These are phyloP conservation scores for Pilasporangium apinafurcum DNA, from an alignment of 352 stramenopile species.

Conservation along the genomic window DNA sequence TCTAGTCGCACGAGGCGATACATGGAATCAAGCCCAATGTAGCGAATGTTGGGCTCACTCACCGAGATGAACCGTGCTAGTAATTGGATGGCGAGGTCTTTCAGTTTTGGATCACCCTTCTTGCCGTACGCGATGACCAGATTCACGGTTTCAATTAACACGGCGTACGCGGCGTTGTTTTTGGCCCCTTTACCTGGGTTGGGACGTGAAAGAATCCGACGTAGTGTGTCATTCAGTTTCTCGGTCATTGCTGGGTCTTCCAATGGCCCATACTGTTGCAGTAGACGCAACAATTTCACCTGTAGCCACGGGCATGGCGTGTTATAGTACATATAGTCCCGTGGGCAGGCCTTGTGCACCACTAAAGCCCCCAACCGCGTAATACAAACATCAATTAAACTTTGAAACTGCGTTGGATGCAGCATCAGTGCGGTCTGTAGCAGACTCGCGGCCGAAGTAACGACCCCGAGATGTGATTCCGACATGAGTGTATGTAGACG, in stretches of 20 bases:
- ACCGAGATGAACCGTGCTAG: slow-evolving; percentile 97
- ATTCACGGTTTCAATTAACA: slow-evolving; percentile 98
- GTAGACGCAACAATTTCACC: slow-evolving; percentile 88
- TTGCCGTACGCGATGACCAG: slow-evolving; percentile 94
- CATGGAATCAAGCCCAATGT: slow-evolving; percentile 96
- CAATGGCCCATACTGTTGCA: slow-evolving; percentile 89
- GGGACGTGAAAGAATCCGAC: slow-evolving; percentile 88
- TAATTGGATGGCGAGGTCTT: slow-evolving; percentile 89
- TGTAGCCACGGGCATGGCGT: slow-evolving; percentile 96
- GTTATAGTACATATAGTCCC: slow-evolving; percentile 98
- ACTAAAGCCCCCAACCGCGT: slow-evolving; percentile 90
- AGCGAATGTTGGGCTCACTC: slow-evolving; percentile 97
- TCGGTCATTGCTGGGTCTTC: slow-evolving; percentile 41
- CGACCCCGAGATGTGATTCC: slow-evolving; percentile 91
- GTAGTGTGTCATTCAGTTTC: slow-evolving; percentile 88
- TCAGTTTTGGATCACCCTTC: slow-evolving; percentile 77
- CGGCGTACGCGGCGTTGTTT: slow-evolving; percentile 95
- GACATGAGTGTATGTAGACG: slow-evolving; percentile 78
- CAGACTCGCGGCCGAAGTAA: slow-evolving; percentile 91
- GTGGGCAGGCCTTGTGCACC: slow-evolving; percentile 89
- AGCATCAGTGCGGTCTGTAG: slow-evolving; percentile 89
- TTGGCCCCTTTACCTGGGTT: slow-evolving; percentile 84
- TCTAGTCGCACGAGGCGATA: slow-evolving; percentile 90
- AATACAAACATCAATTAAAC: slow-evolving; percentile 91
- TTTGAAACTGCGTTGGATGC: slow-evolving; percentile 85